Evolutionary conservation across 768 basidiomycete species (phyloP).

Genomic region (Leccinum subgranulosum): DNA sequence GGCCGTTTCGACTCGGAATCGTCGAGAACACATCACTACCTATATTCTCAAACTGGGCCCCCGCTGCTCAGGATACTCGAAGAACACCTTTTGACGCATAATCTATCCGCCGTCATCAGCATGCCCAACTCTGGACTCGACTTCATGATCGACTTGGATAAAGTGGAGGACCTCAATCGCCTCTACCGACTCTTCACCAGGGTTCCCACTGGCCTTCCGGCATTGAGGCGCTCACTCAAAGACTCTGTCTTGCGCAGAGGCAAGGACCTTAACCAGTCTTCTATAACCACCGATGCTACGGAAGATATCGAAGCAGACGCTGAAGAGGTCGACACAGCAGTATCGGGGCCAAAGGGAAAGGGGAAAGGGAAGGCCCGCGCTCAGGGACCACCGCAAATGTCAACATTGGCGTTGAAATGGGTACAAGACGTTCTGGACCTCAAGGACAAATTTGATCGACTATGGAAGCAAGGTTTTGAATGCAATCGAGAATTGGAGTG

Average conservation of each 20-base stretch:
- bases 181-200: conserved; percentile 72
- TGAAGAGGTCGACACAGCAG: conserved; percentile 35
- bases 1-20: conserved; percentile 79
- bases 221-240: conserved; percentile 64
- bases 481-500: conserved; percentile 77
- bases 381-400: conserved; percentile 40
- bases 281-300: conserved; percentile 39
- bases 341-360: conserved; percentile 43
- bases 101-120: conserved; percentile 69
- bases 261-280: conserved; percentile 70
- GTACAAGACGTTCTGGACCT: conserved; percentile 87
- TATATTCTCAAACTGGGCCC: conserved; percentile 67
- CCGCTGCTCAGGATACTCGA: conserved; percentile 76
- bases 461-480: conserved; percentile 71
- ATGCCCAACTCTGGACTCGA: conserved; percentile 86
- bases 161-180: conserved; percentile 70
- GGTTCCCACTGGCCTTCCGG: conserved; percentile 64
- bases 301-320: conserved; percentile 34
- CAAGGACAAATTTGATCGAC: conserved; percentile 84
- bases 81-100: conserved; percentile 69
- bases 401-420: conserved; percentile 79
- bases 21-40: conserved; percentile 80
- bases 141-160: conserved; percentile 80
- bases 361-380: conserved; percentile 52
- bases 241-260: conserved; percentile 73